Percentiles rank a stretch among this genome's conserved stretches.
These are phyloP conservation scores for Fraxinus latifolia DNA, from an alignment of 305 asterid genomes.

Conservation along the genomic window DNA sequence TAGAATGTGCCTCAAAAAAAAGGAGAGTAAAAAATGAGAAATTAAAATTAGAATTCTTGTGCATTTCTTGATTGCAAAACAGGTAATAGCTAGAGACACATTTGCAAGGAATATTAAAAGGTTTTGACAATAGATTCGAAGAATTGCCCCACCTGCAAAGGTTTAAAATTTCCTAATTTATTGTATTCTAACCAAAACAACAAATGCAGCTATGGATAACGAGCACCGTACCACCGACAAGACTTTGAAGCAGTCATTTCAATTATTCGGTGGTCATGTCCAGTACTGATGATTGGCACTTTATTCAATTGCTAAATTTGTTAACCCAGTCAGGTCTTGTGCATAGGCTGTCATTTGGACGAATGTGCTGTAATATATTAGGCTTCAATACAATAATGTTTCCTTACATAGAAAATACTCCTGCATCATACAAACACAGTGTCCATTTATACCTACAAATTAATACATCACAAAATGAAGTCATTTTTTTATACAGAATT, in stretches of 20 bases:
- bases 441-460: background rate
- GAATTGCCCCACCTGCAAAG: background rate
- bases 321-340: background rate
- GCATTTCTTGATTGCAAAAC: background rate
- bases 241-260: background rate
- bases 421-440: slow-evolving; percentile 12
- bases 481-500: background rate
- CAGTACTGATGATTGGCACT: slow-evolving; percentile 14
- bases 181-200: background rate
- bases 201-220: background rate
- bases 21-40: background rate
- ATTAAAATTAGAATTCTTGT: background rate
- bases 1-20: no score
- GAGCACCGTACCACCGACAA: background rate
- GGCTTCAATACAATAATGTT: background rate
- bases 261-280: slow-evolving; percentile 23
- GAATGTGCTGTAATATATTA: slow-evolving; percentile 11
- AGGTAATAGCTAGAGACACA: background rate
- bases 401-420: slow-evolving; percentile 29
- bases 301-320: background rate
- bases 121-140: background rate
- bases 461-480: background rate
- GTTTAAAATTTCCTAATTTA: background rate
- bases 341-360: slow-evolving; percentile 29
- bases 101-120: background rate